These are phyloP conservation scores for Acarospora socialis DNA, from an alignment of 2,329 filamentous ascomycete species.

Conservation along the genomic window DNA sequence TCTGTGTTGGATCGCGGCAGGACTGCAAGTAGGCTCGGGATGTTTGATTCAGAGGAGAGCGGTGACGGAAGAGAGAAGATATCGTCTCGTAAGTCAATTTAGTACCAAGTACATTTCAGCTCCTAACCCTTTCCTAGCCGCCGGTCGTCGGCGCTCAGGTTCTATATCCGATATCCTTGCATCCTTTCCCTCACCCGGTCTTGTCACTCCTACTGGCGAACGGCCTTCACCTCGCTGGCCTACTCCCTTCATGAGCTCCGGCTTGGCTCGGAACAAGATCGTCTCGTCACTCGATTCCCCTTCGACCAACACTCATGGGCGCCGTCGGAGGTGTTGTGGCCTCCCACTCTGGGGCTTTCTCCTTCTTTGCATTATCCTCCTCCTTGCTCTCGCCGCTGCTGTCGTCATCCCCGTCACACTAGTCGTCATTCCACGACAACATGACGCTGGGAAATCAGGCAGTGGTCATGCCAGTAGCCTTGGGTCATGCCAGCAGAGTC, in stretches of 20 bases:
- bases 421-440: slow-evolving; percentile 42
- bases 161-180: slow-evolving; percentile 51
- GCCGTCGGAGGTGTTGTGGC: slow-evolving; percentile 61
- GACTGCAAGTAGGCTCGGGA: slow-evolving; percentile 44
- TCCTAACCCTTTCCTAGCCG: slow-evolving; percentile 8
- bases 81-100: slow-evolving; percentile 16
- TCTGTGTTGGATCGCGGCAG: slow-evolving; percentile 75
- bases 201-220: slow-evolving; percentile 30
- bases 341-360: slow-evolving; percentile 69
- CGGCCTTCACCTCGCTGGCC: slow-evolving; percentile 11
- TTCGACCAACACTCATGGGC: slow-evolving; percentile 19
- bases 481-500: slow-evolving; percentile 42
- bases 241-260: slow-evolving; percentile 12
- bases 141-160: slow-evolving; percentile 30
- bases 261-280: slow-evolving; percentile 6
- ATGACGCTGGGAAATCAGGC: slow-evolving; percentile 19
- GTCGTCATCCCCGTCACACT: slow-evolving; percentile 62
- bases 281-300: too few species aligned
- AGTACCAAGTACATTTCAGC: slow-evolving; percentile 6
- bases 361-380: slow-evolving; percentile 46
- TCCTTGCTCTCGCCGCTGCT: slow-evolving; percentile 65
- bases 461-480: slow-evolving; percentile 21
- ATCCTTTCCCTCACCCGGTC: slow-evolving; percentile 46
- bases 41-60: slow-evolving; percentile 30
- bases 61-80: slow-evolving; percentile 13